A percentile compares a stretch with the other conserved stretches of the same genome.
These are phyloP conservation scores for Scheffersomyces lignosus DNA, from an alignment of 805 yeast genomes.

Conservation along the genomic window DNA sequence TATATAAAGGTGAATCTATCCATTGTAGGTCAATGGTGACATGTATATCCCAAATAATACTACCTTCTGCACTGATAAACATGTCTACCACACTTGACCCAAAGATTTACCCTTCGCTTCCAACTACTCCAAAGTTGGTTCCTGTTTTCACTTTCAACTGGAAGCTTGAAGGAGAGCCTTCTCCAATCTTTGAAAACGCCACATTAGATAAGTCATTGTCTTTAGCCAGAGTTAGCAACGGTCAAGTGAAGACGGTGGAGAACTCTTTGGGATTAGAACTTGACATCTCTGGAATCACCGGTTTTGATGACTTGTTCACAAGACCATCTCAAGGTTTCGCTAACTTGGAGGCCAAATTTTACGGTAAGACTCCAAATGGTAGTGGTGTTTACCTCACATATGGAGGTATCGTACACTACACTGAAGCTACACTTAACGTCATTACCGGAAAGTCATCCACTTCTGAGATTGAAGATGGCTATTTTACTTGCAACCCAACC, in stretches of 20 bases:
- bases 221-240: conserved; percentile 24
- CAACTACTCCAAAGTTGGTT: conserved; percentile 25
- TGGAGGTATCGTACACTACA: conserved; percentile 47
- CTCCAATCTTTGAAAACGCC: conserved; percentile 14
- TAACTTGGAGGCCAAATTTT: conserved; percentile 54
- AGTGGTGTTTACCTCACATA: conserved; percentile 44
- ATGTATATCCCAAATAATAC: too few species aligned
- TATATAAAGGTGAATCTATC: too few species aligned
- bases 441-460: conserved; percentile 36
- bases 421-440: conserved; percentile 28
- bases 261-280: conserved; percentile 33
- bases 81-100: too few species aligned
- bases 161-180: conserved; percentile 21
- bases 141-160: conserved; percentile 34
- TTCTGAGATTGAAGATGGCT: conserved; percentile 44
- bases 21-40: too few species aligned
- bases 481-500: conserved; percentile 50
- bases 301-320: conserved; percentile 50
- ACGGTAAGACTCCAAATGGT: conserved; percentile 46
- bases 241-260: conserved; percentile 29
- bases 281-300: conserved; percentile 29
- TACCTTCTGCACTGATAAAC: too few species aligned
- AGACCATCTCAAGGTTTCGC: conserved; percentile 22
- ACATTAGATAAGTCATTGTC: conserved; percentile 17
- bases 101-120: conserved; percentile 11